Percentiles rank a stretch among this genome's conserved stretches.
Evolutionary conservation across 176 grass and related monocot genomes (phyloP).

Genomic region (Paspalum notatum): DNA sequence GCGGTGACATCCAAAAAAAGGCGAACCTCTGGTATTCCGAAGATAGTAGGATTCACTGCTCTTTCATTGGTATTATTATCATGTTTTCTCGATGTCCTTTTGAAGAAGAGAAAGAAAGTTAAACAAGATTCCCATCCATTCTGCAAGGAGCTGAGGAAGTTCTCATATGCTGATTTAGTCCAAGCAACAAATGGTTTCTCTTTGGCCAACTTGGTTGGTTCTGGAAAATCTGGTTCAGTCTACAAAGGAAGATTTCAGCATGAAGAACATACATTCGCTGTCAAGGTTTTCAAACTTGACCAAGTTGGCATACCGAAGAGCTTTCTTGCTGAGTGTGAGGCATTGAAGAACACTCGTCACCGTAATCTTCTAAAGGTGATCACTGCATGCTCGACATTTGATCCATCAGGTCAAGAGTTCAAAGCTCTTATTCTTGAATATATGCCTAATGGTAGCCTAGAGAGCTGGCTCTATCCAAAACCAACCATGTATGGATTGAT

Average conservation of each 20-base stretch:
- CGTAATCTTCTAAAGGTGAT: slow-evolving; percentile 53
- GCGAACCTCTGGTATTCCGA: background rate
- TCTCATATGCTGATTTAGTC: slow-evolving; percentile 47
- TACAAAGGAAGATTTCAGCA: slow-evolving; percentile 38
- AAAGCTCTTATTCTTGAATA: slow-evolving; percentile 53
- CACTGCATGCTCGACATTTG: slow-evolving; percentile 47
- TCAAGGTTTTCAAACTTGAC: slow-evolving; percentile 61
- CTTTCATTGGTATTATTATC: background rate
- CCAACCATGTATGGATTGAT: background rate
- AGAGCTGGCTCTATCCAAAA: slow-evolving; percentile 55
- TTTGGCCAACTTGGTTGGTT: slow-evolving; percentile 39
- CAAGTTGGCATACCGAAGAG: slow-evolving; percentile 36
- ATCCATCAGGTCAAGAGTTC: slow-evolving; percentile 50
- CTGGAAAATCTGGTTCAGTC: slow-evolving; percentile 49
- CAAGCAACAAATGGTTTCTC: slow-evolving; percentile 55
- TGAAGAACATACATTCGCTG: slow-evolving; percentile 33
- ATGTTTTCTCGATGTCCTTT: background rate
- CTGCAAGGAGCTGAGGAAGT: background rate
- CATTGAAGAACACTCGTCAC: slow-evolving; percentile 55
- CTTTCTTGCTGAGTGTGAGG: slow-evolving; percentile 56
- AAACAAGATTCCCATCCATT: background rate
- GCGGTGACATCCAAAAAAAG: background rate
- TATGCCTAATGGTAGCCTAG: slow-evolving; percentile 44
- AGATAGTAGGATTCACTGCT: background rate
- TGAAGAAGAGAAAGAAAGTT: background rate